phyloP scores from a whole-genome alignment of 805 yeast genomes.

The Wickerhamomyces rabaulensis region DNA sequence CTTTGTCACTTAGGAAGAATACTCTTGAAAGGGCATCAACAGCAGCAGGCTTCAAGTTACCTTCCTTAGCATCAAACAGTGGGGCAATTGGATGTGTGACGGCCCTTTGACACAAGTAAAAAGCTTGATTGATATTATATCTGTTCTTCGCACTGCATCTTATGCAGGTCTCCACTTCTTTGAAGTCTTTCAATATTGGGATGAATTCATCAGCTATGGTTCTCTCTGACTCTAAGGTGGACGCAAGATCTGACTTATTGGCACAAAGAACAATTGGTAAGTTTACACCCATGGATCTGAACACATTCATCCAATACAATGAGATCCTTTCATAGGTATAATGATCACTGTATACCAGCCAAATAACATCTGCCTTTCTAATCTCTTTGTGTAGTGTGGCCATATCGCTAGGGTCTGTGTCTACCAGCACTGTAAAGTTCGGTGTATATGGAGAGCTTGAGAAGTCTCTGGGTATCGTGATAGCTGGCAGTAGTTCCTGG shows the following conservation, averaged over 20 bases:
- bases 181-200: constrained; percentile 82
- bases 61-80: constrained; percentile 85
- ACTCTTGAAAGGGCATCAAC: constrained; percentile 72
- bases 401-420: constrained; percentile 69
- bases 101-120: constrained; percentile 89
- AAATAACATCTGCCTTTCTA: constrained; percentile 81
- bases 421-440: constrained; percentile 67
- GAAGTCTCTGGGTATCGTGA: constrained; percentile 74
- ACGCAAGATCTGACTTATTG: constrained; percentile 59
- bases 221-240: constrained; percentile 38
- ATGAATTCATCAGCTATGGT: constrained; percentile 72
- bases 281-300: constrained; percentile 90
- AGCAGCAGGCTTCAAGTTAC: constrained; percentile 73
- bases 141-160: constrained; percentile 83
- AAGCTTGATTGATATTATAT: constrained; percentile 84
- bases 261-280: constrained; percentile 89
- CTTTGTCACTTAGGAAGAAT: constrained; percentile 80
- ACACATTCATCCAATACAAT: constrained; percentile 90
- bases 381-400: constrained; percentile 62
- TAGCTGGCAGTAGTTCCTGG: constrained; percentile 76
- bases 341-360: constrained; percentile 93
- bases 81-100: constrained; percentile 93
- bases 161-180: constrained; percentile 90
- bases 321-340: constrained; percentile 91
- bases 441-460: constrained; percentile 55